Percentiles rank a stretch among this genome's conserved stretches.
phyloP scores from a whole-genome alignment of 371 early-diverging fungal genomes.

The Astathelohania contejeani region DNA sequence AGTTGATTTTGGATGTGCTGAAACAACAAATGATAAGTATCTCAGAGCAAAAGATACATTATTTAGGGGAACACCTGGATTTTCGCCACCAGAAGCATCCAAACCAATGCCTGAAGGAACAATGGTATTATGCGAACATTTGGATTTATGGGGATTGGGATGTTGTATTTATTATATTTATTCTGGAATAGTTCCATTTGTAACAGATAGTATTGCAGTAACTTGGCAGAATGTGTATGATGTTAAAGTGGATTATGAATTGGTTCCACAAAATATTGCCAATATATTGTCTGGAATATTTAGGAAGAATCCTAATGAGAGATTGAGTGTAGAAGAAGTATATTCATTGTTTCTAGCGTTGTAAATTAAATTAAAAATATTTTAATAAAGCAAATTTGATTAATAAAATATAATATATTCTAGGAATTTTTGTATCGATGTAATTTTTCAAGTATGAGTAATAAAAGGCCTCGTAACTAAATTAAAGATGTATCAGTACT shows the following conservation, averaged over 20 bases:
- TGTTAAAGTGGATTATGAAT: neutral
- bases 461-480: too few species aligned
- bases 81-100: constrained; percentile 7
- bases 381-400: too few species aligned
- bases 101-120: neutral
- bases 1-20: constrained; percentile 19
- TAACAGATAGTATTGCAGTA: neutral
- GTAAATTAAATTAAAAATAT: too few species aligned
- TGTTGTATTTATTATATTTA: constrained; percentile 9
- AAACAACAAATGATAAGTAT: neutral
- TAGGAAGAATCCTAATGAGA: too few species aligned
- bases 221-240: neutral
- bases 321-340: too few species aligned
- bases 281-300: too few species aligned
- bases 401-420: too few species aligned
- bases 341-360: too few species aligned
- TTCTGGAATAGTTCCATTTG: constrained; percentile 8
- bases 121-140: constrained; percentile 1
- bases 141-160: constrained; percentile 23
- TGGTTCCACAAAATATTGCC: neutral
- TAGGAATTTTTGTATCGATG: too few species aligned
- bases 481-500: too few species aligned
- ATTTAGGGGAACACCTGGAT: constrained; percentile 14
- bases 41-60: too few species aligned
- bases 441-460: too few species aligned